A percentile compares a stretch with the other conserved stretches of the same genome.
phyloP scores from a whole-genome alignment of 495 filamentous ascomycete species.

The Aspergillus nanangensis region DNA sequence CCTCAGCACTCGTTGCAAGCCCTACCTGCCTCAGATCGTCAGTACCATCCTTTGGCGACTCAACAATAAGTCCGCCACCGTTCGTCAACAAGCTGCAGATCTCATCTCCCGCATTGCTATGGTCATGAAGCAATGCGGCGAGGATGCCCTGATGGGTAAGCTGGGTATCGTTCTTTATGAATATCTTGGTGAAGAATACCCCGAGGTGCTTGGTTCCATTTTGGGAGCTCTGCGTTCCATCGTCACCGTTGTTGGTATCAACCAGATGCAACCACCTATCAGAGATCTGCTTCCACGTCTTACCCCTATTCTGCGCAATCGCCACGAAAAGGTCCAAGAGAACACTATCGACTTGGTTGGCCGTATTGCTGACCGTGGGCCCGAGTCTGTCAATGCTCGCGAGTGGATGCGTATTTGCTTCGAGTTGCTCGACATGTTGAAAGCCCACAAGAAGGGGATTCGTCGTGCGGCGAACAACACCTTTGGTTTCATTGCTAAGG shows the following conservation, averaged over 20 bases:
- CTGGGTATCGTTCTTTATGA: conserved; percentile 96
- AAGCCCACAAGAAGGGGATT: conserved; percentile 99
- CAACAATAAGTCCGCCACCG: conserved; percentile 95
- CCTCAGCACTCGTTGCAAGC: conserved; percentile 88
- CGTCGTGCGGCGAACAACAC: conserved; percentile 99
- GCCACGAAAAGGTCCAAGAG: conserved; percentile 99
- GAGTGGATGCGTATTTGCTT: conserved; percentile 99
- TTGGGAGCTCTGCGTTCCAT: conserved; percentile 92
- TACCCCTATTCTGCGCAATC: conserved; percentile 94
- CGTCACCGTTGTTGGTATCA: conserved; percentile 97
- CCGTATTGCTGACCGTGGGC: conserved; percentile 95
- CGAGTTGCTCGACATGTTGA: conserved; percentile 98
- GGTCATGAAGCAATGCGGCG: conserved; percentile 98
- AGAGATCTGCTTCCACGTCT: conserved; percentile 92
- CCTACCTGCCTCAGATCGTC: conserved; percentile 94
- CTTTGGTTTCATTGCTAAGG: conserved; percentile 99
- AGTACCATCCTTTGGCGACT: conserved; percentile 95
- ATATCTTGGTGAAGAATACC: conserved; percentile 98
- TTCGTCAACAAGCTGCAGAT: conserved; percentile 95
- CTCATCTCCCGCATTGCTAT: conserved; percentile 94
- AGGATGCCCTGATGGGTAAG: conserved; percentile 94
- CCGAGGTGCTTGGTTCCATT: conserved; percentile 95
- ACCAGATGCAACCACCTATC: conserved; percentile 98
- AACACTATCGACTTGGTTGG: conserved; percentile 99
- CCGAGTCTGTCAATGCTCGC: conserved; percentile 90